Base-by-base conservation (phyloP, 139 green algal genomes). In the Chlorella vulgaris region DNA sequence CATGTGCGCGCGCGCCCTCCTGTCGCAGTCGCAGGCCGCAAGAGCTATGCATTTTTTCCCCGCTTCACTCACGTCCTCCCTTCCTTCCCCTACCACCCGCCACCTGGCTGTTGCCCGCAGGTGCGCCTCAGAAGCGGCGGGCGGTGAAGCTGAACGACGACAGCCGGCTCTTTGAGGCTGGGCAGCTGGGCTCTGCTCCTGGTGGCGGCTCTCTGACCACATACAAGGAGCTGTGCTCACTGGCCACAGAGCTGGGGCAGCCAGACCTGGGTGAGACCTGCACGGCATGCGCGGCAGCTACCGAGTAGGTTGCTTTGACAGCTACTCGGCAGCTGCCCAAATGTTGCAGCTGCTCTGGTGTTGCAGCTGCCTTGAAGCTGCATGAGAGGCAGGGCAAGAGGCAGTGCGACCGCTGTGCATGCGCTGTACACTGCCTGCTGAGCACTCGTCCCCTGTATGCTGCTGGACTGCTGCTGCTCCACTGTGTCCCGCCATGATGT, bases 121-220 rank as follows among this genome's bases (percentile, higher is more conserved):
- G 86, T 29, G 83, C 76, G 1, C 66, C 86, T 1, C 80, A 76
- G 76, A 90, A 90, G 71, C 60, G 80, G 19, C 80, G 86, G 15
- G 86, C 86, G 19, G 88, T 92, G 4, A 94, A 93, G 86, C 74
- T 95, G n/a, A 88, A 81, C 22, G 87, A 79, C 0, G 92, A 96
- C 69, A 94, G 81, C 24, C 75, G 90, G 80, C 83, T 96, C 36
- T 95, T 95, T 86, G 87, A 91, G 85, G 86, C 91, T 62, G 93
- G 89, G 4, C 61, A 82, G 29, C 82, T 93, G 74, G 85, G 86
- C 6, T 50, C 83, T 6, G 86, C 83, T 0, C 80, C 85, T 28
- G 58, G 74, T 15, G 58, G 58, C 55, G 74, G 74, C 58, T 4
- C 55, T 28, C 58, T 80, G 38, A 61, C 55, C 28, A 80, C 74